Base-by-base conservation (phyloP, 176 grass and related monocot species). In the Phragmites australis region DNA sequence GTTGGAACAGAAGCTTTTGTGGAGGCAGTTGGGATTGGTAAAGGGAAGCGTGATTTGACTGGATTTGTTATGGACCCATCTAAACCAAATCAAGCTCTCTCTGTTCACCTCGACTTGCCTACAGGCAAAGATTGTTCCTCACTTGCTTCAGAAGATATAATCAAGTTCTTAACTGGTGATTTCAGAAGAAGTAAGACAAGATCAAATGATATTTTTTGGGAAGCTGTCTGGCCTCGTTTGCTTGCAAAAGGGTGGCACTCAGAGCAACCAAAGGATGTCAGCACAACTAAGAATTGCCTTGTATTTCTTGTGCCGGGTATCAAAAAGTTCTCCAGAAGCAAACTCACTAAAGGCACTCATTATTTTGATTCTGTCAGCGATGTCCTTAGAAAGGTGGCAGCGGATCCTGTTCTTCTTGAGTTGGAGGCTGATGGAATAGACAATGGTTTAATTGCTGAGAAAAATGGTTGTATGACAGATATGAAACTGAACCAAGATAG, bases 161-260 rank as follows among this genome's bases (percentile, higher is more conserved):
- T 95, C 70, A 99, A 93, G 77, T 91, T 93, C 83, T 88, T 99
- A 77, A 99, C 93, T 60, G 96, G 96, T 82, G 96, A 91, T 89
- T 95, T 91, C 77, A 90, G 96, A 75, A 77, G 87, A 88, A 99
- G 96, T 76, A 99, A 99, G 67, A 88, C 92, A 81, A 86, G 77
- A 68, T 89, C 92, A 62, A 95, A 99, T 68, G 92, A 99, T 89
- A 85, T 99, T 60, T 99, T 99, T 58, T 99, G 96, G 96, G 96
- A 99, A 89, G 92, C 92, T 37, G 81, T 99, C 26, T 99, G 96
- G 96, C 96, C 96, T 8, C 92, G 96, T 74, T 87, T 99, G 72
- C 87, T 99, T 77, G 92, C 92, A 72, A 92, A 85, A 73, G 96
- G 96, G 12, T 99, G 96, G 96, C 96, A 93, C 39, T 99, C 96